Conservation (phyloP, 1,139 yeast genomes). For the Suhomyces chickasaworum region DNA sequence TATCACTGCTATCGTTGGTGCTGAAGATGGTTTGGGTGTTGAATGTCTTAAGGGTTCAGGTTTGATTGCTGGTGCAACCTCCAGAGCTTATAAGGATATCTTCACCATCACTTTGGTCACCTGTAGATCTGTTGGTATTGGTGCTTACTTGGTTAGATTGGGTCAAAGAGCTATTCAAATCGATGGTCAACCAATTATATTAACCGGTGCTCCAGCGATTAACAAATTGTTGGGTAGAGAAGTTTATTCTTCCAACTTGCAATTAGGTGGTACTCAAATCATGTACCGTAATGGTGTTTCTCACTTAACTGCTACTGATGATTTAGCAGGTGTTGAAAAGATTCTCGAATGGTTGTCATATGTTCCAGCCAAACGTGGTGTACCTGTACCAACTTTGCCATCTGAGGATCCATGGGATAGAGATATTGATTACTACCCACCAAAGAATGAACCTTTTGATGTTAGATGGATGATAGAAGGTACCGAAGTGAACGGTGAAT, state of each 20-base stretch:
- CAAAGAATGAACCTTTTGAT: constrained; percentile 74
- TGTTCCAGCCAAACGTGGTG: constrained; percentile 85
- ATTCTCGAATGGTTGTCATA: constrained; percentile 96
- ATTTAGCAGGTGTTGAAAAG: constrained; percentile 93
- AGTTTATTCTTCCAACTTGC: constrained; percentile 94
- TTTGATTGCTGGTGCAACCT: constrained; percentile 97
- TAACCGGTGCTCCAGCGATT: constrained; percentile 99
- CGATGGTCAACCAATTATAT: constrained; percentile 97
- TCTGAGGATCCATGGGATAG: constrained; percentile 90
- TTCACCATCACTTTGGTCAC: constrained; percentile 96
- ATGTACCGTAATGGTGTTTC: constrained; percentile 99
- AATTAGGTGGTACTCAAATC: constrained; percentile 98
- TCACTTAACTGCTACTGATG: constrained; percentile 93
- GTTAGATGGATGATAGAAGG: constrained; percentile 96
- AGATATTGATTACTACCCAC: constrained; percentile 80
- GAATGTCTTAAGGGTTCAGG: constrained; percentile 98
- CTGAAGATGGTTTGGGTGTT: constrained; percentile 96
- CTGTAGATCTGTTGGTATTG: constrained; percentile 98
- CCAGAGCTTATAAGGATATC: constrained; percentile 95
- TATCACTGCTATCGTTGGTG: constrained; percentile 85
- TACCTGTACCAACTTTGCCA: constrained; percentile 90
- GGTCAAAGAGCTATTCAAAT: constrained; percentile 99
- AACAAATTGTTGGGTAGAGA: constrained; percentile 95
- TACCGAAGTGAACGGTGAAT: constrained; percentile 64
- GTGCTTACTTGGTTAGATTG: constrained; percentile 95